Evolutionary conservation across 2,329 filamentous ascomycete species (phyloP).

Genomic region (Colletotrichum siamense): DNA sequence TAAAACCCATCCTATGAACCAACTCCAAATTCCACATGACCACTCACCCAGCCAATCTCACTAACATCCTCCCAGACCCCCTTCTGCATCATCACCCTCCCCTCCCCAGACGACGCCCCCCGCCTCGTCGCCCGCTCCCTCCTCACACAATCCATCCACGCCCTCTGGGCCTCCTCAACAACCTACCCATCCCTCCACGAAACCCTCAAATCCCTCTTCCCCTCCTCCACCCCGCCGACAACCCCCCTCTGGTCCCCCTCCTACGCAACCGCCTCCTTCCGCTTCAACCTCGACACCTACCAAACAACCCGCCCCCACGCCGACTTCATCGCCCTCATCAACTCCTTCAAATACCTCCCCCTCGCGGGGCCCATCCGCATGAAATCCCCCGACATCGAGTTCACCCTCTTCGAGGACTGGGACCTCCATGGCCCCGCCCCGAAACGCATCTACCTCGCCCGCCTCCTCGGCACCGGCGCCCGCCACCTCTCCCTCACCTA

Average conservation of each 20-base stretch:
- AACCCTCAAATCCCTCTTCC: conserved; percentile 63
- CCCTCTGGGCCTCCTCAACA: conserved; percentile 81
- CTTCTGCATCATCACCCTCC: conserved; percentile 78
- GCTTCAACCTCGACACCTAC: conserved; percentile 84
- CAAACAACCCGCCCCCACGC: conserved; percentile 70
- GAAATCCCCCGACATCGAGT: conserved; percentile 74
- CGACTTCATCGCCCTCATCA: conserved; percentile 77
- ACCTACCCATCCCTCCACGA: conserved; percentile 73
- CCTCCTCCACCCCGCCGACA: background rate
- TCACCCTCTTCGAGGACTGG: conserved; percentile 86
- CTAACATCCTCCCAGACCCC: conserved; percentile 67
- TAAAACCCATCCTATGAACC: background rate
- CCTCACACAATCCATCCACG: conserved; percentile 82
- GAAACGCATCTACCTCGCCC: conserved; percentile 68
- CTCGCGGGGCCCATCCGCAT: conserved; percentile 82
- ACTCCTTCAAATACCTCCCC: conserved; percentile 78
- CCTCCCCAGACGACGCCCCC: conserved; percentile 67
- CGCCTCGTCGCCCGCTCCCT: conserved; percentile 78
- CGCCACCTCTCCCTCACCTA: conserved; percentile 75
- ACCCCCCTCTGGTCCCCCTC: conserved; percentile 66
- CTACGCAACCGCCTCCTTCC: conserved; percentile 75
- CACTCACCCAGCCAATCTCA: background rate
- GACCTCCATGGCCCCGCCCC: conserved; percentile 55
- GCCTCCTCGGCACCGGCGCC: conserved; percentile 70
- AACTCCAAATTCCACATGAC: background rate